These are phyloP conservation scores for Senna tora DNA, from an alignment of 306 rosid species.

Conservation along the genomic window DNA sequence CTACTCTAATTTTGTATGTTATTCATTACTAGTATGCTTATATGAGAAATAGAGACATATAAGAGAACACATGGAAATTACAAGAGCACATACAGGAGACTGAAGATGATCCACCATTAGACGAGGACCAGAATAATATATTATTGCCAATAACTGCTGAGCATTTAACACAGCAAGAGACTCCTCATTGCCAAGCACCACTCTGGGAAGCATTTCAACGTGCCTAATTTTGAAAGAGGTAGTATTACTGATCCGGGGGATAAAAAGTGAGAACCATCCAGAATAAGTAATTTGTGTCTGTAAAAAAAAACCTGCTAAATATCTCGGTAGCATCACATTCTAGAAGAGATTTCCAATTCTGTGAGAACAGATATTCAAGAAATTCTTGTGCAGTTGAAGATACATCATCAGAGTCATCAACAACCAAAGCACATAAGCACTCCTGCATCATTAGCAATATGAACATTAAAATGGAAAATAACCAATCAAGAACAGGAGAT, in stretches of 20 bases:
- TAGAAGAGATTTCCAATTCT: conserved; percentile 46
- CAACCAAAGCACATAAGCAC: conserved; percentile 75
- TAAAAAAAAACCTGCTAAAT: conserved; percentile 67
- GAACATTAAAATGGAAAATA: conserved; percentile 20
- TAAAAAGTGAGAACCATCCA: conserved; percentile 20
- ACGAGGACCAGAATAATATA: conserved; percentile 87
- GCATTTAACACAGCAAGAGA: conserved; percentile 71
- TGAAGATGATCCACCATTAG: conserved; percentile 77
- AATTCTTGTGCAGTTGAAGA: conserved; percentile 75
- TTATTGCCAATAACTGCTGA: conserved; percentile 70
- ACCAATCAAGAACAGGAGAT: conserved; percentile 33
- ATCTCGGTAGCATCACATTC: conserved; percentile 63
- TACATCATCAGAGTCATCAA: conserved; percentile 78
- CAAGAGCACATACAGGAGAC: conserved; percentile 72
- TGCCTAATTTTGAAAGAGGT: conserved; percentile 59
- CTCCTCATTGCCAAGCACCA: conserved; percentile 85
- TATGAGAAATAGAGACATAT: conserved; percentile 11
- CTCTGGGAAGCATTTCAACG: conserved; percentile 85
- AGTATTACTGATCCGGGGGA: conserved; percentile 28
- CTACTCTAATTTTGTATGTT: conserved; percentile 17
- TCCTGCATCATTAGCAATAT: conserved; percentile 65
- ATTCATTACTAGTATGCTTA: background rate
- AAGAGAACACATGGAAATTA: conserved; percentile 31
- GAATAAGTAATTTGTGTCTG: conserved; percentile 28
- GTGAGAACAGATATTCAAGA: conserved; percentile 60